These are phyloP conservation scores for apple (Malus domestica) DNA, from an alignment of 306 rosid genomes.

Conservation along the genomic window ASM211411v1 NC_041795.1:13221501-13222000, in stretches of 20 bases:
- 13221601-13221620: neutral
- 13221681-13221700: conserved; percentile 76
- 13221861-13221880: conserved; percentile 91
- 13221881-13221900: conserved; percentile 89
- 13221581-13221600: neutral
- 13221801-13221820: conserved; percentile 95
- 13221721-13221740: conserved; percentile 54
- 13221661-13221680: conserved; percentile 56
- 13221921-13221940: neutral
- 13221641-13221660: conserved; percentile 1
- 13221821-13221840: conserved; percentile 98
- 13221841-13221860: conserved; percentile 94
- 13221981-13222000: neutral
- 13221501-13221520: neutral
- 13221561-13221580: neutral
- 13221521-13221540: neutral
- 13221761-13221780: conserved; percentile 79
- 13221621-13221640: neutral
- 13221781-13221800: conserved; percentile 71
- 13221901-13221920: conserved; percentile 58
- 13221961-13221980: neutral
- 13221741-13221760: conserved; percentile 82
- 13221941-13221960: neutral
- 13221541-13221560: neutral
- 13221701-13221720: conserved; percentile 62